Conservation (phyloP, 148 eudicot species). For the Vaccinium corymbosum region DNA sequence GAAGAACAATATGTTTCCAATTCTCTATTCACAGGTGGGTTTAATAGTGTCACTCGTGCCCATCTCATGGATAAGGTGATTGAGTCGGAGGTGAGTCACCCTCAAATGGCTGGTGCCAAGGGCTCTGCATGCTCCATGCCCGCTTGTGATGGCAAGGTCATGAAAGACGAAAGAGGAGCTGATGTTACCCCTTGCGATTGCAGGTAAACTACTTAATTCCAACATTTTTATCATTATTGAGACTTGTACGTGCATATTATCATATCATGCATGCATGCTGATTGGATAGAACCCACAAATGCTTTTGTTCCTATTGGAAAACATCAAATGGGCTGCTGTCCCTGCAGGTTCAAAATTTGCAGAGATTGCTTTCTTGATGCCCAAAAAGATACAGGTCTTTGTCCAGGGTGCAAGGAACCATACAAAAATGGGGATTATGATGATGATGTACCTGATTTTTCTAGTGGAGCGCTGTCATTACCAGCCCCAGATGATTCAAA, state of each 20-base stretch:
- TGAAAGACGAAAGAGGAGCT: constrained; percentile 74
- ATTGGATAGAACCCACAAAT: background rate
- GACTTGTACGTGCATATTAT: background rate
- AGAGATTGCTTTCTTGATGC: constrained; percentile 74
- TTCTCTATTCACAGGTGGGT: constrained; percentile 78
- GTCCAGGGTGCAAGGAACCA: constrained; percentile 86
- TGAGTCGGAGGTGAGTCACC: constrained; percentile 52
- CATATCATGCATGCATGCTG: background rate
- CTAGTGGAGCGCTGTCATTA: constrained; percentile 51
- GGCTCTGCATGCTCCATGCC: constrained; percentile 70
- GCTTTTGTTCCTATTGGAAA: background rate
- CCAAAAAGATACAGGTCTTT: constrained; percentile 59
- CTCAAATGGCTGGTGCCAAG: constrained; percentile 55
- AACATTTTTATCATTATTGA: background rate
- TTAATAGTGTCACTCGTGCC: constrained; percentile 81
- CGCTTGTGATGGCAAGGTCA: constrained; percentile 68
- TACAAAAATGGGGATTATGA: constrained; percentile 55
- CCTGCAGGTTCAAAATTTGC: constrained; percentile 69
- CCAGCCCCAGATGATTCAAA: constrained; percentile 44
- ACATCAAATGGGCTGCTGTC: background rate
- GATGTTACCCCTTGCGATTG: constrained; percentile 73
- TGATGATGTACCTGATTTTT: constrained; percentile 43
- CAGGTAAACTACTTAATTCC: constrained; percentile 32
- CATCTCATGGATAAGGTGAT: constrained; percentile 85
- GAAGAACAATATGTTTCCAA: constrained; percentile 85